Base-by-base conservation (phyloP, 2,329 filamentous ascomycete species). In the Hirsutella rhossiliensis region DNA sequence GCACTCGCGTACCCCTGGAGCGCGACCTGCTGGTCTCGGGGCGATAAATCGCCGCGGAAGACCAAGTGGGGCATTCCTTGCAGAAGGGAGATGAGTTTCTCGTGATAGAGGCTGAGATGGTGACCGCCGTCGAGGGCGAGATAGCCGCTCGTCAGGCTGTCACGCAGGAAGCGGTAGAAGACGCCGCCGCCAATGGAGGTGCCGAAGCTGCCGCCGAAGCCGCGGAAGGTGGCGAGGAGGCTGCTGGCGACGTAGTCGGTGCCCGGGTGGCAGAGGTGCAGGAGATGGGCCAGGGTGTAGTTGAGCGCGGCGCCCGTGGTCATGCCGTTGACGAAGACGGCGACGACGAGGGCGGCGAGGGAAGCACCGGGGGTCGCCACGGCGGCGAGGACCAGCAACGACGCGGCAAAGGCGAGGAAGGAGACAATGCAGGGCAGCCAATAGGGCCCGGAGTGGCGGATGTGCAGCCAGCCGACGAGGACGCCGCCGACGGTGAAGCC, bases 181-280 rank as follows among this genome's bases (percentile, higher is more conserved):
- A 85, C 68, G 0, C 87, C 87, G 3, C 87, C 86, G 3, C 85
- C 84, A 40, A 90, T 82, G 0, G 86, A 78, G 1, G 82, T 83
- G 3, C 87, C 86, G 53, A 94, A 92, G 42, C 79, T 84, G 13
- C 85, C 85, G 0, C 84, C 84, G 50, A 92, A 89, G 5, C 84
- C 84, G 4, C 87, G 75, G 62, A 90, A 90, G 1, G 86, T 94
- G 27, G 82, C 78, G 4, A 90, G 63, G 37, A 94, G 67, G 12
- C 84, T 83, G 1, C 82, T 87, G 3, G 83, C 78, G 41, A 92
- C 78, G 54, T 84, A 87, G 54, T 89, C 84, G 1, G 79, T 77
- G 7, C 76, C 70, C 1, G 75, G 69, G 0, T 68, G 66, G 0
- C 82, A 84, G 5, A 90, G 68, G 57, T 92, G 84, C 5, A 94